A percentile compares a stretch with the other conserved stretches of the same genome.
Conservation (phyloP, 2,329 filamentous ascomycete species). For the Gnomoniopsis smithogilvyi region DNA sequence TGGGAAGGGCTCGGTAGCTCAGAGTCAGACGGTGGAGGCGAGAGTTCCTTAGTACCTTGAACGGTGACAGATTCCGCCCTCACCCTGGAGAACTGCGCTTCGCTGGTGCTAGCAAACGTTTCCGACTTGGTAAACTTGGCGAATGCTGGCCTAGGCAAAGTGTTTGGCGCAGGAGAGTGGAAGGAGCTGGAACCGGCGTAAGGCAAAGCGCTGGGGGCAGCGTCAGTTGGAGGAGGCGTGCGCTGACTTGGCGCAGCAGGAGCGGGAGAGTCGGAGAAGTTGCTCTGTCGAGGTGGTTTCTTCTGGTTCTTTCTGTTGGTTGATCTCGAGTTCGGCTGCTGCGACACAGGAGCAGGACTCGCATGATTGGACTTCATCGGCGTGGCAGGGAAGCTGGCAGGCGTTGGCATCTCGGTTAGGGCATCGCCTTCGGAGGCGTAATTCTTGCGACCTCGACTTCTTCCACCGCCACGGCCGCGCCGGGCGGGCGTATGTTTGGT, state of each 20-base stretch:
- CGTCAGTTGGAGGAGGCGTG: slow-evolving; percentile 42
- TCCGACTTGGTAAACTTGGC: slow-evolving; percentile 27
- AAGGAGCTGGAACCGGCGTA: slow-evolving; percentile 89
- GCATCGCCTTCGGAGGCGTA: slow-evolving; percentile 59
- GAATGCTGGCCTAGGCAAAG: slow-evolving; percentile 88
- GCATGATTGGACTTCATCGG: slow-evolving; percentile 41
- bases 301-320: slow-evolving; percentile 28
- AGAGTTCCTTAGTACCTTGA: slow-evolving; percentile 37
- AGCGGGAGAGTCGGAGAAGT: slow-evolving; percentile 38
- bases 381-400: slow-evolving; percentile 39
- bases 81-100: slow-evolving; percentile 29
- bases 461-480: slow-evolving; percentile 37
- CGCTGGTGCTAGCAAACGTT: not conserved
- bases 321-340: slow-evolving; percentile 29
- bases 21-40: slow-evolving; percentile 50
- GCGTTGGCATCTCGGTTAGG: slow-evolving; percentile 31
- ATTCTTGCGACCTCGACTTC: slow-evolving; percentile 43
- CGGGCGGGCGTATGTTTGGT: slow-evolving; percentile 35
- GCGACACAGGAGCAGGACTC: slow-evolving; percentile 30
- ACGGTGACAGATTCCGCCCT: slow-evolving; percentile 12
- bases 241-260: slow-evolving; percentile 36
- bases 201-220: slow-evolving; percentile 48
- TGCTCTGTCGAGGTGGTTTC: slow-evolving; percentile 26
- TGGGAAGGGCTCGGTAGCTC: slow-evolving; percentile 44
- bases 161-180: slow-evolving; percentile 88